Base-by-base conservation (phyloP, 805 yeast species). In the Cyberlindnera japonica region DNA sequence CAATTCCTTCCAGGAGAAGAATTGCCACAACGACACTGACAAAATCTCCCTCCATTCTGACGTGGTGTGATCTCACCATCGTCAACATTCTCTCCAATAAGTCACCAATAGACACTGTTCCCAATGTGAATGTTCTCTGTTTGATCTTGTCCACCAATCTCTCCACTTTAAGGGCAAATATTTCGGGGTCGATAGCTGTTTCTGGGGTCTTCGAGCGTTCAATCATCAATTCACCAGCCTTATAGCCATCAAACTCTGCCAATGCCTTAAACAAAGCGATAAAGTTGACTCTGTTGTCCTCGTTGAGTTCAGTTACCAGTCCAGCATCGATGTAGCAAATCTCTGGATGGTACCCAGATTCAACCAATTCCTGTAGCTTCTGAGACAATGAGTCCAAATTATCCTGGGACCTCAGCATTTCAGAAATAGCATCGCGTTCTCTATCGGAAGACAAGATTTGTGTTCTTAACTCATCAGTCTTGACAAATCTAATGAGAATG, bases 41-140 rank as follows among this genome's bases (percentile, higher is more conserved):
- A 57, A 93, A 93, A 62, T 93, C 99, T 6, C 95, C 95, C 58
- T 93, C 99, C 95, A 93, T 85, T 57, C 96, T 74, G 17, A 93
- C 99, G 62, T 93, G 99, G 61, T 93, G 99, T 10, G 71, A 68
- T 46, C 98, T 70, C 15, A 93, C 98, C 97, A 93, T 89, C 3
- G 81, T 70, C 43, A 93, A 71, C 72, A 91, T 90, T 55, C 80
- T 83, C 51, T 88, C 93, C 42, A 93, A 68, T 42, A 93, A 67
- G 54, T 90, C 97, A 4, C 98, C 97, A 47, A 93, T 86, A 26
- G 91, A 84, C 12, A 93, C 82, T 34, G 88, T 84, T 0, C 98
- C 98, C 38, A 93, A 67, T 1, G 97, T 86, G 57, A 93, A 93
- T 0, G 99, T 93, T 41, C 95, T 71, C 56, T 83, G 76, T 55